Evolutionary conservation across 108 stramenopile species (phyloP).

Genomic region (Pseudonitzschia multiseries): DNA sequence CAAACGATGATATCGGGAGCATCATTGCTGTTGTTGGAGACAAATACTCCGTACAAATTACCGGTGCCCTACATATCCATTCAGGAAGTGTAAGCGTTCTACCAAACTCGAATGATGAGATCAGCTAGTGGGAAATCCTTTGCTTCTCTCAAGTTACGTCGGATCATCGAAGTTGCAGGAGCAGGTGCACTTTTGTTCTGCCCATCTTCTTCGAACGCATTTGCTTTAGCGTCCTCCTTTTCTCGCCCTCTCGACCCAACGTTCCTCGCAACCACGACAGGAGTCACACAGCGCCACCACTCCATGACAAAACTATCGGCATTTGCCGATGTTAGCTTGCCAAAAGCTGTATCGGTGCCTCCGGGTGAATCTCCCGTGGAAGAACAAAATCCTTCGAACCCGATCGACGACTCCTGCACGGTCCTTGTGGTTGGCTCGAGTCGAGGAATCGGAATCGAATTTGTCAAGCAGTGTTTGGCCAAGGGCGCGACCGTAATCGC

Average conservation of each 20-base stretch:
- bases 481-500: conserved; percentile 21
- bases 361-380: conserved; percentile 16
- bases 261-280: not conserved
- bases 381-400: conserved; percentile 11
- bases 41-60: too few species aligned
- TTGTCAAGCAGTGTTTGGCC: conserved; percentile 13
- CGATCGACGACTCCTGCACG: conserved; percentile 17
- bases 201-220: conserved; percentile 14
- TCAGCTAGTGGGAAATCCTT: not conserved
- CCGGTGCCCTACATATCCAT: not conserved
- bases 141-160: not conserved
- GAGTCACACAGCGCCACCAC: not conserved
- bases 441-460: conserved; percentile 25
- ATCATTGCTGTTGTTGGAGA: too few species aligned
- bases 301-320: not conserved
- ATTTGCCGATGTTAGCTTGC: not conserved
- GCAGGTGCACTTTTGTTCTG: not conserved
- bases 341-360: conserved; percentile 6
- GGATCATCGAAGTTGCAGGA: not conserved
- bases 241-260: conserved; percentile 1
- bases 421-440: conserved; percentile 16
- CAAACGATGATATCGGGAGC: too few species aligned
- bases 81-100: not conserved
- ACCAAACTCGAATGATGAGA: not conserved
- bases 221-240: conserved; percentile 14